Conservation (phyloP, 2,329 filamentous ascomycete species). For the Hymenotorrendiella dingleyae region DNA sequence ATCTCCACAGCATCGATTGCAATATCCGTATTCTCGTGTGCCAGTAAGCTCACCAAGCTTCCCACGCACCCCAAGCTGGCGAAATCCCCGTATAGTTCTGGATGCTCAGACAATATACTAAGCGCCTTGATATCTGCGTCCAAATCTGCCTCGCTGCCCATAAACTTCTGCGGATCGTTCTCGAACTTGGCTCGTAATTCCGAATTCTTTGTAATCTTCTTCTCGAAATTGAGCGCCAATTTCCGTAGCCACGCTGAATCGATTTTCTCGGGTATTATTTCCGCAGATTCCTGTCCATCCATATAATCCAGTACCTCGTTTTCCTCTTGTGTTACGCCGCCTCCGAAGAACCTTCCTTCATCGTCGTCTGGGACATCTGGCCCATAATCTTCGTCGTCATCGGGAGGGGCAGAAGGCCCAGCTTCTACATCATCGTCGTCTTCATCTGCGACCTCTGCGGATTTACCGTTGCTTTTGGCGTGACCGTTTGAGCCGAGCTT, state of each 20-base stretch:
- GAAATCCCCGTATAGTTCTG: conserved; percentile 77
- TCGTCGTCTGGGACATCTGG: conserved; percentile 65
- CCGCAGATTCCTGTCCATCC: conserved; percentile 54
- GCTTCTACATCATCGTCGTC: conserved; percentile 42
- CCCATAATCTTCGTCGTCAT: conserved; percentile 48
- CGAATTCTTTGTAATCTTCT: conserved; percentile 83
- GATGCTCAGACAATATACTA: conserved; percentile 80
- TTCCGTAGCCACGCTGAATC: conserved; percentile 79
- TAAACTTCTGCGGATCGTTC: conserved; percentile 73
- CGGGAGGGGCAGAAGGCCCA: conserved; percentile 46
- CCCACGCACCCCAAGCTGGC: conserved; percentile 65
- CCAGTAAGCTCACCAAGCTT: conserved; percentile 73
- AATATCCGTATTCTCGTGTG: conserved; percentile 96
- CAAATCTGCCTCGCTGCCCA: conserved; percentile 80
- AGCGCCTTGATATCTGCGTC: conserved; percentile 83
- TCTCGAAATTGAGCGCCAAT: conserved; percentile 78
- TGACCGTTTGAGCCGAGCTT: conserved; percentile 42
- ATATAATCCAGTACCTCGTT: conserved; percentile 83
- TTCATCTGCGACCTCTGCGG: conserved; percentile 27
- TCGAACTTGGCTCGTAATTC: conserved; percentile 84
- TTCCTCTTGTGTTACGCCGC: conserved; percentile 77
- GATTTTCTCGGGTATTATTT: conserved; percentile 61
- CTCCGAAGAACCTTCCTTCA: conserved; percentile 92
- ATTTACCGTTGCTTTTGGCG: conserved; percentile 32
- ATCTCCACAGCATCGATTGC: conserved; percentile 88